These are phyloP conservation scores for Excoecaria agallocha DNA, from an alignment of 345 rosid genomes.

Conservation along the genomic window DNA sequence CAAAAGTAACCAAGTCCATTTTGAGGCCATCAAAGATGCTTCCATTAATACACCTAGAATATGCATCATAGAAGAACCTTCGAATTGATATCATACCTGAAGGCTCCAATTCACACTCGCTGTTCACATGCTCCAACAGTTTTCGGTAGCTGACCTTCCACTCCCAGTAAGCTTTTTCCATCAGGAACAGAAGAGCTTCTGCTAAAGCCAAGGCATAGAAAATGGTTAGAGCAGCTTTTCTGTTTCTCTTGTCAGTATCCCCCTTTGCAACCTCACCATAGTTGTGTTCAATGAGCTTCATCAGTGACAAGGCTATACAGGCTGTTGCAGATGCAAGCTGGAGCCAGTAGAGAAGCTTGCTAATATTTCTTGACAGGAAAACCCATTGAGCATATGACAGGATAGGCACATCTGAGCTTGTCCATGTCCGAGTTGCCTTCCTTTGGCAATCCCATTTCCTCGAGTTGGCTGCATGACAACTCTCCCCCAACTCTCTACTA, in stretches of 20 bases:
- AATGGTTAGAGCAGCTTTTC: constrained; percentile 58
- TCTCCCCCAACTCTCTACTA: constrained; percentile 15
- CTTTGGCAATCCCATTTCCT: constrained; percentile 27
- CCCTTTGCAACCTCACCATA: constrained; percentile 68
- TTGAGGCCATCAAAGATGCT: constrained; percentile 84
- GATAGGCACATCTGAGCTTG: constrained; percentile 69
- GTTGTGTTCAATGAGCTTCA: constrained; percentile 68
- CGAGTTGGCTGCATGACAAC: constrained; percentile 9
- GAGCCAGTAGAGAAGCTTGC: constrained; percentile 81
- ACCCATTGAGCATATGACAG: constrained; percentile 72
- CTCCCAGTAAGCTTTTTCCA: constrained; percentile 90
- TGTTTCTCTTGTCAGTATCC: constrained; percentile 68
- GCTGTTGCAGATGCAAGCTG: constrained; percentile 76
- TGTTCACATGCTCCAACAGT: constrained; percentile 65
- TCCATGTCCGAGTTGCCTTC: constrained; percentile 51
- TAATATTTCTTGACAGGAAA: constrained; percentile 59
- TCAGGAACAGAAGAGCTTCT: constrained; percentile 74
- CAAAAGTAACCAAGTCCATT: constrained; percentile 82
- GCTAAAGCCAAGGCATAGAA: constrained; percentile 82
- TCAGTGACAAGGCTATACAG: constrained; percentile 66
- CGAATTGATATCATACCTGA: constrained; percentile 59
- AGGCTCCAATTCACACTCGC: constrained; percentile 64
- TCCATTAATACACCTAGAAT: constrained; percentile 73
- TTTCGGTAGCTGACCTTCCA: constrained; percentile 45
- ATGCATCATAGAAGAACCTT: constrained; percentile 87